Evolutionary conservation across 176 grass and related monocot genomes (phyloP).

Genomic region (Carex pumila): DNA sequence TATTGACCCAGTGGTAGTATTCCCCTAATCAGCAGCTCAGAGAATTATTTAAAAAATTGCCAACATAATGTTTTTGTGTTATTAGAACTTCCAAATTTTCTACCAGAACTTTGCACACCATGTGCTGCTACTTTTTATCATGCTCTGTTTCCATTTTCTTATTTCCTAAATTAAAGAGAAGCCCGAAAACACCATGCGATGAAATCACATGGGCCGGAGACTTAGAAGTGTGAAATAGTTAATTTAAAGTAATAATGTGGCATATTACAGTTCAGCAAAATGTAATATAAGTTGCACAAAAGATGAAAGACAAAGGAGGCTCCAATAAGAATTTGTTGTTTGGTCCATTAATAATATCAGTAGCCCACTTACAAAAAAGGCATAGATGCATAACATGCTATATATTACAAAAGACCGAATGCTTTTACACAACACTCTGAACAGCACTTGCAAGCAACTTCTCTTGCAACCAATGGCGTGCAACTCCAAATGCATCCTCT

Average conservation of each 20-base stretch:
- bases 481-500: conserved; percentile 58
- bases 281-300: background rate
- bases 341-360: background rate
- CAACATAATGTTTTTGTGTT: background rate
- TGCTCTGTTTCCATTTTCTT: background rate
- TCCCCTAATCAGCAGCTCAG: background rate
- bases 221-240: background rate
- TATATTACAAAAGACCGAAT: background rate
- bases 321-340: background rate
- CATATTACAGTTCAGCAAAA: background rate
- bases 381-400: background rate
- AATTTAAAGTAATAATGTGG: background rate
- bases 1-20: background rate
- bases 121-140: background rate
- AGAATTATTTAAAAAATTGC: background rate
- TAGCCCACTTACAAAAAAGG: background rate
- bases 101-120: background rate
- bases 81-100: background rate
- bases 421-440: background rate
- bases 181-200: background rate
- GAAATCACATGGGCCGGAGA: background rate
- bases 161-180: background rate
- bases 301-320: background rate
- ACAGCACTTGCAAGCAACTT: conserved; percentile 36
- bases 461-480: conserved; percentile 65